Evolutionary conservation across 495 filamentous ascomycete species (phyloP).

Genomic region (Sphaerosporella brunnea): DNA sequence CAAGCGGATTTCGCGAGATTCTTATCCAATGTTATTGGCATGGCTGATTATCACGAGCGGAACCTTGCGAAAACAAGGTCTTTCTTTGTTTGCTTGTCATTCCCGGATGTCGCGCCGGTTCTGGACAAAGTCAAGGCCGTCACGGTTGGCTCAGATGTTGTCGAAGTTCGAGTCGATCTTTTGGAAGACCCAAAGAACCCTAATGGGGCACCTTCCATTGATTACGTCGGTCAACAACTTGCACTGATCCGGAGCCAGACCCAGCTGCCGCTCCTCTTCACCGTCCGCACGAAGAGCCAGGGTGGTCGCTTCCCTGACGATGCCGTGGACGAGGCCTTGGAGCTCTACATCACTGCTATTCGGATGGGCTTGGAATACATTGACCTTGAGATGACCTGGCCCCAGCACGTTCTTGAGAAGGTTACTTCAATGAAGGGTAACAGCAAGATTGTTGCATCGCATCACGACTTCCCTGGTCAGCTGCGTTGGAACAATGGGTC

Average conservation of each 20-base stretch:
- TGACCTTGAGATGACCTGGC: slow-evolving; percentile 81
- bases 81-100: slow-evolving; percentile 84
- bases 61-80: slow-evolving; percentile 56
- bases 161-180: slow-evolving; percentile 86
- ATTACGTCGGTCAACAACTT: slow-evolving; percentile 67
- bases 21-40: slow-evolving; percentile 53
- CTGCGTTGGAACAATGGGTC: slow-evolving; percentile 77
- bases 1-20: slow-evolving; percentile 69
- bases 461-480: slow-evolving; percentile 67
- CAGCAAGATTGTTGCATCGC: slow-evolving; percentile 78
- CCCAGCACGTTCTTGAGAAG: slow-evolving; percentile 47
- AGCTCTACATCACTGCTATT: slow-evolving; percentile 60
- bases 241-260: slow-evolving; percentile 56
- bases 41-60: slow-evolving; percentile 41
- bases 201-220: slow-evolving; percentile 42
- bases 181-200: slow-evolving; percentile 51
- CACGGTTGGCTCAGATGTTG: slow-evolving; percentile 74
- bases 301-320: slow-evolving; percentile 78
- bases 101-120: slow-evolving; percentile 49
- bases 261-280: slow-evolving; percentile 85
- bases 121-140: slow-evolving; percentile 46
- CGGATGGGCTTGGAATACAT: slow-evolving; percentile 78
- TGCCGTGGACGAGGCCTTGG: slow-evolving; percentile 45
- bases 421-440: slow-evolving; percentile 51
- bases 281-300: slow-evolving; percentile 67